Evolutionary conservation across 1,139 yeast species (phyloP), one percentile per base, ranked within the genome.

Genomic region (Schwanniomyces etchellsii): DNA sequence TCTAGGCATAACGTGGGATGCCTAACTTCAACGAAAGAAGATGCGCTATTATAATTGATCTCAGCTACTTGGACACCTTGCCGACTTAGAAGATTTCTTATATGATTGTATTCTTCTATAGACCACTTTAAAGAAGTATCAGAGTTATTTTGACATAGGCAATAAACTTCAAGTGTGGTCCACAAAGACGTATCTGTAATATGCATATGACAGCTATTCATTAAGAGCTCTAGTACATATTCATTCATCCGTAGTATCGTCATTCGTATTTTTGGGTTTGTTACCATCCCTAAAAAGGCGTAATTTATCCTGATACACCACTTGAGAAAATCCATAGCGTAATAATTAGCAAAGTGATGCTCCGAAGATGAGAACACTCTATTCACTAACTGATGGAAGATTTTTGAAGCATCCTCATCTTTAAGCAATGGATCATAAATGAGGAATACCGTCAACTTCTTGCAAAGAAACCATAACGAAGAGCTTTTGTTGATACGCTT

Each of bases 401-500:
- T 23, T 9, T 7, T 11, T 9, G 23, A 12, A 21, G 16, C 10
- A 0, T 10, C 15, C 9, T 15, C 20, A 16, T 24, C 32, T 4
- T 18, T 15, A 7, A 28, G n/a, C 5, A 33, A 24, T 5, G 32
- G 27, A n/a, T 31, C 33, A 21, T 39, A 41, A 4, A 48, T 31
- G n/a, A 47, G 28, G 6, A 47, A 22, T 3, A 56, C 37, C 3
- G 50, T 34, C 24, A 63, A 36, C 36, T 61, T 58, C 34, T 59
- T 58, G 29, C 62, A 39, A 46, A 55, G 49, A 20, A 40, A 40
- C 71, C 71, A 67, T n/a, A 67, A 46, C 12, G 63, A 47, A 4
- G 70, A 53, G 43, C 70, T 65, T 43, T 67, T 67, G 39, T 67
- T 67, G 36, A 67, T 57, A 31, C 64, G 44, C 30, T 52, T 50